phyloP scores from a whole-genome alignment of 2,329 filamentous ascomycete species.

The Stachybotrys chlorohalonatus region DNA sequence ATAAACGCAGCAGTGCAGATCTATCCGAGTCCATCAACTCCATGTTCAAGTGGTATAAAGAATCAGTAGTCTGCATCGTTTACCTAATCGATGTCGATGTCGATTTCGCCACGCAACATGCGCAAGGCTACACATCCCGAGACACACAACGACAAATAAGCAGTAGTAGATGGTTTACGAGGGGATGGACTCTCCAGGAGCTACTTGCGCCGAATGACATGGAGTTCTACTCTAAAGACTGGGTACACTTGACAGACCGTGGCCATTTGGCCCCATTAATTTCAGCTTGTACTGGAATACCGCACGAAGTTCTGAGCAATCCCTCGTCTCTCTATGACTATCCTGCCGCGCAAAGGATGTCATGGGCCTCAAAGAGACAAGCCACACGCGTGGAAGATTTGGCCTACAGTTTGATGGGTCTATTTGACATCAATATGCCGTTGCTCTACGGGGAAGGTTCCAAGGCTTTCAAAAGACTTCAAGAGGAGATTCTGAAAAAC shows the following conservation, averaged over 20 bases:
- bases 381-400: background rate
- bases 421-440: background rate
- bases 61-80: background rate
- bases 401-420: background rate
- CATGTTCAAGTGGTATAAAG: background rate
- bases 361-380: background rate
- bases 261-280: background rate
- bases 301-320: background rate
- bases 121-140: background rate
- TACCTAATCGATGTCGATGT: background rate
- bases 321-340: background rate
- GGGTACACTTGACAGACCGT: background rate
- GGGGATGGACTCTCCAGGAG: background rate
- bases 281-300: background rate
- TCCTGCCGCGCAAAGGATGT: background rate
- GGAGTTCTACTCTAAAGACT: background rate
- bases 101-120: background rate
- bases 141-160: background rate
- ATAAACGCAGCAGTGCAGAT: slow-evolving; percentile 1
- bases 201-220: background rate
- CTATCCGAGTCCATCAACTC: slow-evolving; percentile 1
- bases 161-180: background rate
- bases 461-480: background rate
- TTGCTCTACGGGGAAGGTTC: background rate
- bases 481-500: background rate